These are phyloP conservation scores for Achaetomium macrosporum DNA, from an alignment of 2,329 filamentous ascomycete species.

Conservation along the genomic window DNA sequence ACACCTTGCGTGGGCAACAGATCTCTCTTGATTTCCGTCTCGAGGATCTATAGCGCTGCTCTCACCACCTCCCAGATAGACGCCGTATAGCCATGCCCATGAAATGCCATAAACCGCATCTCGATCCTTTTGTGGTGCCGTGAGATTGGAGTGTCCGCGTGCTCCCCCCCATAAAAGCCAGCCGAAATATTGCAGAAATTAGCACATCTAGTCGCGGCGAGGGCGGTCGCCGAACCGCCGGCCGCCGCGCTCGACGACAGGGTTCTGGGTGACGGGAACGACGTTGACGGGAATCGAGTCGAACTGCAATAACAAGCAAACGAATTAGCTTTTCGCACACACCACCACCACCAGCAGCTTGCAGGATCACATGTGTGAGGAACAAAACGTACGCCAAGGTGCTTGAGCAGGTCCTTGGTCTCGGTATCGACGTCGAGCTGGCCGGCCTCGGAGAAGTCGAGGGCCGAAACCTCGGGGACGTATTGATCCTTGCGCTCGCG, in stretches of 20 bases:
- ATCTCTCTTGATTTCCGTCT: constrained; percentile 40
- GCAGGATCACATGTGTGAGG: not conserved
- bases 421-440: constrained; percentile 93
- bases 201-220: constrained; percentile 39
- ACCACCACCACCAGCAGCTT: too few species aligned
- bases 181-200: constrained; percentile 5
- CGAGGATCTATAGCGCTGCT: constrained; percentile 46
- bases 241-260: constrained; percentile 69
- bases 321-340: constrained; percentile 9
- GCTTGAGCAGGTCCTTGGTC: constrained; percentile 99
- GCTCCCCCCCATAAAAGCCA: constrained; percentile 6
- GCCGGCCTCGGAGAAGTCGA: constrained; percentile 94
- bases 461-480: constrained; percentile 96
- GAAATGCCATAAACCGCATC: constrained; percentile 35
- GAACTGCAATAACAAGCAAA: constrained; percentile 56
- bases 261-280: constrained; percentile 81
- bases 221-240: constrained; percentile 41
- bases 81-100: constrained; percentile 45
- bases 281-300: constrained; percentile 97
- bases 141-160: constrained; percentile 12
- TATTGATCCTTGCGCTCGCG: constrained; percentile 99
- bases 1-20: constrained; percentile 70
- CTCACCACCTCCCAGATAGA: constrained; percentile 53
- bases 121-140: constrained; percentile 13
- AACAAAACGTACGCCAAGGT: constrained; percentile 77